Conservation (phyloP, 768 basidiomycete genomes). For the Melanogaster broomeanus region DNA sequence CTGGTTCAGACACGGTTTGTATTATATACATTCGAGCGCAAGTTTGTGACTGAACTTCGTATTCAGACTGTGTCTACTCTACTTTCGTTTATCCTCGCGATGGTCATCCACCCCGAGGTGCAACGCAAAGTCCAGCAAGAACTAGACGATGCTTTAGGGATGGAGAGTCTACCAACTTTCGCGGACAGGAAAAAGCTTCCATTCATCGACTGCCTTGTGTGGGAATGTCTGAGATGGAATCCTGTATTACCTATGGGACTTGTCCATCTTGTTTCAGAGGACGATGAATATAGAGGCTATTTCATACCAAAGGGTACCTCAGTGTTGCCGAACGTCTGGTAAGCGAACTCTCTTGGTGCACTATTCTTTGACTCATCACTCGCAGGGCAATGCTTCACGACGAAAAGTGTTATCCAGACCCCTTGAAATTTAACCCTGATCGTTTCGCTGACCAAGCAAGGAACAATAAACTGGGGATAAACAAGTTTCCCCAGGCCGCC, state of each 20-base stretch:
- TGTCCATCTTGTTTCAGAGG: slow-evolving; percentile 29
- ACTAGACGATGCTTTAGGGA: slow-evolving; percentile 48
- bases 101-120: slow-evolving; percentile 53
- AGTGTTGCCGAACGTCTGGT: slow-evolving; percentile 51
- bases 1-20: slow-evolving; percentile 28
- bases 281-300: slow-evolving; percentile 48
- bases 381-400: slow-evolving; percentile 46
- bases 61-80: slow-evolving; percentile 51
- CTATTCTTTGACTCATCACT: slow-evolving; percentile 17
- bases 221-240: slow-evolving; percentile 44
- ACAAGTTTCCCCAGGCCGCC: slow-evolving; percentile 37
- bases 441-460: slow-evolving; percentile 32
- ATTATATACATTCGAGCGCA: slow-evolving; percentile 25
- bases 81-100: slow-evolving; percentile 52
- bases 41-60: slow-evolving; percentile 7
- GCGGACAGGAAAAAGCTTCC: slow-evolving; percentile 43
- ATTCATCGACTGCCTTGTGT: slow-evolving; percentile 36
- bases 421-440: slow-evolving; percentile 40
- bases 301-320: slow-evolving; percentile 47
- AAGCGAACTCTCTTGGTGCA: slow-evolving; percentile 12
- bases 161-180: slow-evolving; percentile 46
- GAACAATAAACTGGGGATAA: slow-evolving; percentile 33
- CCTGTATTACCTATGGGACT: slow-evolving; percentile 34
- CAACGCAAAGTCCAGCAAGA: slow-evolving; percentile 51
- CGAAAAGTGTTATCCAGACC: slow-evolving; percentile 38